Conservation (phyloP, 108 stramenopile species). For the Skeletonema potamos region DNA sequence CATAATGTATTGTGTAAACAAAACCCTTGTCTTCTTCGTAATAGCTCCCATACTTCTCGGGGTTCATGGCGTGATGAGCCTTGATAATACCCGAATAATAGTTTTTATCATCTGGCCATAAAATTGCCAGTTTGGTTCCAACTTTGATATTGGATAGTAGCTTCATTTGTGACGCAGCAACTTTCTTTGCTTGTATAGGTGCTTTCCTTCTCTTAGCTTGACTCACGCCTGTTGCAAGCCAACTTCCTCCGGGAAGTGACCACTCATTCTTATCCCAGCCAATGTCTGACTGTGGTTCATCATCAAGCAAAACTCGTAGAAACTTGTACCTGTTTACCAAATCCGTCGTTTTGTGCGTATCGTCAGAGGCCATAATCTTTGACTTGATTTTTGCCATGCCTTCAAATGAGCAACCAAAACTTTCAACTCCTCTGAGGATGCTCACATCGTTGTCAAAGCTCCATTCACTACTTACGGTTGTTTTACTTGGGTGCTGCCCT, state of each 20-base stretch:
- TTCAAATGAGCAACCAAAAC: constrained; percentile 13
- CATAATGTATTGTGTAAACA: background rate
- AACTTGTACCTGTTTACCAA: constrained; percentile 30
- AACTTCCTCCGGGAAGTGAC: constrained; percentile 9
- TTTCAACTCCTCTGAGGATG: constrained; percentile 38
- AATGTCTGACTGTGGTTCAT: background rate
- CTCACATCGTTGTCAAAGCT: constrained; percentile 29
- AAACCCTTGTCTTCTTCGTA: background rate
- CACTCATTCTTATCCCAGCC: background rate
- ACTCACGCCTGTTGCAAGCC: constrained; percentile 19
- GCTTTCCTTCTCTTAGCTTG: background rate
- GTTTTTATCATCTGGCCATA: background rate
- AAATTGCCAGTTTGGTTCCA: background rate
- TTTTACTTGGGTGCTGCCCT: background rate
- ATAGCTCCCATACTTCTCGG: background rate
- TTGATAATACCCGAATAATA: background rate
- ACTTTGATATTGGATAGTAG: background rate
- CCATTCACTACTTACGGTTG: background rate
- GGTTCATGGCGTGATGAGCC: background rate
- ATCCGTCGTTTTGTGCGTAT: constrained; percentile 4
- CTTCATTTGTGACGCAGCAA: background rate
- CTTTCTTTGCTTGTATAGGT: background rate
- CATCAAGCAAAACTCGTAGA: constrained; percentile 10
- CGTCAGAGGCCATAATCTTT: constrained; percentile 14
- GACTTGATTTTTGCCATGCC: constrained; percentile 31